Percentiles rank a stretch among this genome's conserved stretches.
Conservation (phyloP, 257 asterid species). For the Solanum neorickii region DNA sequence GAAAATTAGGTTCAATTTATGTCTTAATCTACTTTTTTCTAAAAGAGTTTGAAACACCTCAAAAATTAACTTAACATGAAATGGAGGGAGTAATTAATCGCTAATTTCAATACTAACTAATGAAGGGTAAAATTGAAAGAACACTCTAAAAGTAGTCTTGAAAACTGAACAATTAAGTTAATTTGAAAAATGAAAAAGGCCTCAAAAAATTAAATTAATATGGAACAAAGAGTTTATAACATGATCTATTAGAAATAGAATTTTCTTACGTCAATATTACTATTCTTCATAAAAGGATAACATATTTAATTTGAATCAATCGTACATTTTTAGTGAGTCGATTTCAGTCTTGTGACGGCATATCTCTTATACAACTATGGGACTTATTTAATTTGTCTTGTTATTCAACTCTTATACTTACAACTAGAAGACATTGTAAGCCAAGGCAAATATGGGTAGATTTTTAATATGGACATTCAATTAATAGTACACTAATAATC, state of each 20-base stretch:
- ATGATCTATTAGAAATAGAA: background rate
- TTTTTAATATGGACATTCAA: background rate
- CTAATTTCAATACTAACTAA: no score
- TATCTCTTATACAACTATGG: background rate
- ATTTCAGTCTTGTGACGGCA: background rate
- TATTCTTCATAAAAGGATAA: background rate
- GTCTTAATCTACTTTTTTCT: no score
- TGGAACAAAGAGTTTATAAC: accelerated
- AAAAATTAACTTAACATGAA: no score
- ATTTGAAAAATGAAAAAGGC: no score
- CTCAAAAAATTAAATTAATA: no score
- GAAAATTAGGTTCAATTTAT: no score
- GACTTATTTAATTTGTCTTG: background rate
- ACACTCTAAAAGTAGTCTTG: no score
- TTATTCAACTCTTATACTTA: background rate
- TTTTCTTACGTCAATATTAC: background rate
- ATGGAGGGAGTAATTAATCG: no score
- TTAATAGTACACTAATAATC: background rate
- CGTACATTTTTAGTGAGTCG: background rate
- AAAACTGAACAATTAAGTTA: no score
- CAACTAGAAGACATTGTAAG: background rate
- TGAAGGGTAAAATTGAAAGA: no score
- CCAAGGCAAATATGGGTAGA: background rate
- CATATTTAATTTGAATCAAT: background rate
- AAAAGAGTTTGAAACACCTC: no score